These are phyloP conservation scores for Brasilioporus rufonigricans DNA, from an alignment of 768 basidiomycete species.

Conservation along the genomic window DNA sequence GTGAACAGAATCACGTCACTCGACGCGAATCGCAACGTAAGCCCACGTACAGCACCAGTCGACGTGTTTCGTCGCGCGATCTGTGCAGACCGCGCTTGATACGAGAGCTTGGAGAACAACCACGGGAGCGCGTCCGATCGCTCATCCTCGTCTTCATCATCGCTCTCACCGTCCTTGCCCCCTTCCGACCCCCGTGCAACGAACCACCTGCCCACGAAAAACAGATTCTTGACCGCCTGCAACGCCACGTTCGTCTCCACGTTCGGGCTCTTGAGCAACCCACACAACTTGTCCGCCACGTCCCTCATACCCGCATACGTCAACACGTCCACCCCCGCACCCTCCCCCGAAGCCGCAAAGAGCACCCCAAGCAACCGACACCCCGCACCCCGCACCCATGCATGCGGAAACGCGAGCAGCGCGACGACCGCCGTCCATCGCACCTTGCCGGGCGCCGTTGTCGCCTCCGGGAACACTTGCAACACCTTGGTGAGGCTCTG, in stretches of 20 bases:
- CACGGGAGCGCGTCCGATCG: slow-evolving; percentile 69
- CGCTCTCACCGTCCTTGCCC: slow-evolving; percentile 22
- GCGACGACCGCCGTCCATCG: slow-evolving; percentile 61
- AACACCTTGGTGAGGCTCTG: slow-evolving; percentile 63
- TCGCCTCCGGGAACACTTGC: slow-evolving; percentile 51
- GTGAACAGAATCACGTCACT: slow-evolving; percentile 1
- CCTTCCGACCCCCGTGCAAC: slow-evolving; percentile 36
- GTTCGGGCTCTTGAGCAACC: slow-evolving; percentile 80
- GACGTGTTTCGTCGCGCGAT: slow-evolving; percentile 63
- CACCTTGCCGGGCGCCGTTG: slow-evolving; percentile 45
- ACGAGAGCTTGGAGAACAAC: slow-evolving; percentile 94
- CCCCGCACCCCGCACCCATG: slow-evolving; percentile 87
- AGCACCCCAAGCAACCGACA: slow-evolving; percentile 72
- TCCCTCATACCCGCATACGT: slow-evolving; percentile 60
- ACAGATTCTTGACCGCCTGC: slow-evolving; percentile 90
- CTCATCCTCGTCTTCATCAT: slow-evolving; percentile 7
- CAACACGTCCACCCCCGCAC: slow-evolving; percentile 40
- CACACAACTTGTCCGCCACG: slow-evolving; percentile 67
- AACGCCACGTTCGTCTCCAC: slow-evolving; percentile 69
- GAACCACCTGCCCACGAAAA: slow-evolving; percentile 89
- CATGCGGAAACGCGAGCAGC: slow-evolving; percentile 85
- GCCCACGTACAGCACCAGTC: slow-evolving; percentile 25
- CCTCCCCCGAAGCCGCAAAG: slow-evolving; percentile 49
- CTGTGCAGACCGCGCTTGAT: slow-evolving; percentile 75
- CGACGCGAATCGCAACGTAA: neutral